Evolutionary conservation across 305 asterid genomes (phyloP), one percentile per base, ranked within the genome.

Genomic region (Rubia tinctorum): DNA sequence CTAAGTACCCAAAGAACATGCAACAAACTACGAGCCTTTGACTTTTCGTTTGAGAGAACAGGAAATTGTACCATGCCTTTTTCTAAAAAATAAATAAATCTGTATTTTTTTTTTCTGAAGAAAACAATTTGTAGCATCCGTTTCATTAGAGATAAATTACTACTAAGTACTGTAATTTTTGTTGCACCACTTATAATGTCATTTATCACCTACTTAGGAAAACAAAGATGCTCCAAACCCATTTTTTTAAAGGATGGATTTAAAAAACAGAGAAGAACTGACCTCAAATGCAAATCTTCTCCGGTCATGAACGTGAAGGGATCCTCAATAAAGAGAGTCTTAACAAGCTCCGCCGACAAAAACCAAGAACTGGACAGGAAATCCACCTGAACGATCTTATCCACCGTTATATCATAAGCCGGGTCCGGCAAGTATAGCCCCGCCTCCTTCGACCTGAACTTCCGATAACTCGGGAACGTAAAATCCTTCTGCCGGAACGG

Each of bases 281-380:
- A 92, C 99, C 99, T 95, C 77, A 95, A 84, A 78, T 92, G 99
- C 78, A 95, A 75, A 81, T 95, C 99, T 83, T 95, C 98, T 18
- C 99, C 99, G 1, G 99, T 95, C 88, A 76, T 81, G 85, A 95
- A 95, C 7, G 99, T 95, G 83, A 90, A 86, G 0, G 99, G 99
- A 7, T 91, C 88, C 82, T 92, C 99, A 12, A 88, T 86, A 66
- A 95, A 95, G 12, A 95, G 86, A 2, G 99, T 89, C 74, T 92
- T 90, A 43, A 95, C 81, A 0, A 95, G 94, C 77, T 95, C 97
- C 0, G 98, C 85, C 25, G 99, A 90, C 8, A 95, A 80, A 77
- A 95, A 95, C 99, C 99, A 95, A 0, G 99, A 95, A 77, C 98
- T 95, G 0, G 96, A 92, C 17, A 95, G 89, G 67, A 95, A 95